A percentile compares a stretch with the other conserved stretches of the same genome.
Evolutionary conservation across 2,329 filamentous ascomycete genomes (phyloP).

Genomic region (Exophiala spinifera): DNA sequence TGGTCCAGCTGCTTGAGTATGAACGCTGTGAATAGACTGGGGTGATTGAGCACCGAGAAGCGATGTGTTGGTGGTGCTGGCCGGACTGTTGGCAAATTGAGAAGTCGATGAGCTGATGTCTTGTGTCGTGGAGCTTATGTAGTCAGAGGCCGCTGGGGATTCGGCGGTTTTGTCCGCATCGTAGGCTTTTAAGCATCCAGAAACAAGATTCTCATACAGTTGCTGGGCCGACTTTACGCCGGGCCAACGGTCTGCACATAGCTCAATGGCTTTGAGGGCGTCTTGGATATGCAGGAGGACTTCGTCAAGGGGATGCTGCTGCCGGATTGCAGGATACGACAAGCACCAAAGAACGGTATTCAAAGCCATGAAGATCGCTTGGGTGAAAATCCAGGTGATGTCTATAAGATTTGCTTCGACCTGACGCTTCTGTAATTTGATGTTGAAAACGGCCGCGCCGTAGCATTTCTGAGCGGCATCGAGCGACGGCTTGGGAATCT

Average conservation of each 20-base stretch:
- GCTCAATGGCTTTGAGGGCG: conserved; percentile 73
- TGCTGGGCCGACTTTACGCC: conserved; percentile 80
- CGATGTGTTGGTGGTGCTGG: conserved; percentile 38
- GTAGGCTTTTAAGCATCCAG: conserved; percentile 84
- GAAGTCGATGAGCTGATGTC: conserved; percentile 30
- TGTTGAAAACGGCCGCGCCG: conserved; percentile 76
- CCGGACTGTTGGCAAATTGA: conserved; percentile 36
- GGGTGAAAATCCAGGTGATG: conserved; percentile 89
- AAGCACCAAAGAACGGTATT: conserved; percentile 91
- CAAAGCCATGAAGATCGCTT: conserved; percentile 84
- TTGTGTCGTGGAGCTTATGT: conserved; percentile 39
- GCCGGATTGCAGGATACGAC: conserved; percentile 79
- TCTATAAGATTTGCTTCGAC: conserved; percentile 74
- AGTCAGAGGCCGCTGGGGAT: conserved; percentile 41
- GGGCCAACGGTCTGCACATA: conserved; percentile 85
- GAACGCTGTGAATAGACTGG: conserved; percentile 30
- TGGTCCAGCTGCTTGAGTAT: conserved; percentile 28
- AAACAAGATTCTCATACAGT: conserved; percentile 80
- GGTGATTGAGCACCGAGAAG: conserved; percentile 35
- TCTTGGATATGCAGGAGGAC: conserved; percentile 71
- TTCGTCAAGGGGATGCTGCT: conserved; percentile 67
- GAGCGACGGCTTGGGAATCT: conserved; percentile 79
- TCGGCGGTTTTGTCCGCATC: conserved; percentile 49
- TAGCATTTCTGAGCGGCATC: conserved; percentile 79
- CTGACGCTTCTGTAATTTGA: conserved; percentile 75